Evolutionary conservation across 805 yeast genomes (phyloP), one percentile per base, ranked within the genome.

Genomic region (Ogataea nitratoaversa): DNA sequence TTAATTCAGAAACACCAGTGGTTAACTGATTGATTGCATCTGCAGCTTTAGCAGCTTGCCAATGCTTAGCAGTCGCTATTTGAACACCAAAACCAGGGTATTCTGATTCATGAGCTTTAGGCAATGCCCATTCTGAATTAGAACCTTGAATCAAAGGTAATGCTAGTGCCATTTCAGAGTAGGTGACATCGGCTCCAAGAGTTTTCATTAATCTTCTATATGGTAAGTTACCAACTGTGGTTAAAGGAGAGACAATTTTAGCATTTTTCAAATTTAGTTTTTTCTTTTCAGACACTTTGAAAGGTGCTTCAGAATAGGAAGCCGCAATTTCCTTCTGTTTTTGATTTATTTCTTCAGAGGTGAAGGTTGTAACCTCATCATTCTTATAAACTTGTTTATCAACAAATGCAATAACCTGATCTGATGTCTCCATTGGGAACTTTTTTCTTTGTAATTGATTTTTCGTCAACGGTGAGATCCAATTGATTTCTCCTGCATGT

Each of bases 181-280:
- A 93, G 0, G 99, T 93, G 14, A 89, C 74, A 54, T 93, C 97
- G 11, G 95, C 95, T 14, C 97, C 97, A 25, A 88, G 63, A 1
- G 82, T 73, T 54, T 82, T 84, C 96, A 93, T 90, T 44, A 93
- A 71, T 52, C 98, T 75, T 62, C 99, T 82, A 66, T 78, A 93
- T 13, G 99, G 99, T 53, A 93, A 71, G 63, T 93, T 93, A 18
- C 99, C 99, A 5, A 93, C 99, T 0, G 99, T 93, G 25, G 99
- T 95, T 47, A 93, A 72, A 2, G 99, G 99, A 2, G 97, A 87
- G 7, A 93, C 82, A 44, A 93, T 88, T 63, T 89, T 89, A 49
- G 91, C 91, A 34, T 78, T 69, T 27, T 68, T 66, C 38, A 85
- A 72, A 56, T 89, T 68, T 35, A 93, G 57, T 41, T 65, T 72